Evolutionary conservation across 2,329 filamentous ascomycete species (phyloP).

Genomic region (Conoideocrella luteorostrata): DNA sequence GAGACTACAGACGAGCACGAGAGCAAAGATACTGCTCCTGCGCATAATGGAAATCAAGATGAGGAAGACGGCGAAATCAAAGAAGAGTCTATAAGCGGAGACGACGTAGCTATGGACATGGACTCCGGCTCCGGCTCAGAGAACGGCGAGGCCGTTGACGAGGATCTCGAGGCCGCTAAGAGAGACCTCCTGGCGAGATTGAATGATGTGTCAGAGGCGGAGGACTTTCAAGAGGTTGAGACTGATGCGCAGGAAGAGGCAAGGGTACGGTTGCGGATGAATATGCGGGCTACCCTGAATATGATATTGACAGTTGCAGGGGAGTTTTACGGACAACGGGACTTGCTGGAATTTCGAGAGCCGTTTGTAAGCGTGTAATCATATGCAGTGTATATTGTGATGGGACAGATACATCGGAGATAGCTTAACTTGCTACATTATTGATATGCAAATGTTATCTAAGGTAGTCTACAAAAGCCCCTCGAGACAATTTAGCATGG

Average conservation of each 20-base stretch:
- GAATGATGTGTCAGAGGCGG: conserved; percentile 18
- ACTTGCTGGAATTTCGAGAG: conserved; percentile 70
- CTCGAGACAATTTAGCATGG: neutral
- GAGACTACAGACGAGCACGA: conserved; percentile 8
- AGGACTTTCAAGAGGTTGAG: conserved; percentile 21
- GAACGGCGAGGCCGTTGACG: conserved; percentile 24
- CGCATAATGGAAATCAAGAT: too few species aligned
- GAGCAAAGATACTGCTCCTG: too few species aligned
- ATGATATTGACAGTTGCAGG: conserved; percentile 87
- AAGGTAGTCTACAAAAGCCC: too few species aligned
- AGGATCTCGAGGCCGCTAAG: conserved; percentile 42
- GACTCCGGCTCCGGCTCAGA: conserved; percentile 27
- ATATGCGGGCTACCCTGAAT: conserved; percentile 68
- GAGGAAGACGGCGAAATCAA: conserved; percentile 1
- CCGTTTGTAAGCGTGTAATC: conserved; percentile 45
- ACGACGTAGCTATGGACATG: conserved; percentile 39
- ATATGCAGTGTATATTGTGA: too few species aligned
- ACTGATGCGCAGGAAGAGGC: conserved; percentile 19
- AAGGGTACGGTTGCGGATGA: conserved; percentile 34
- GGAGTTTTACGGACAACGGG: conserved; percentile 83
- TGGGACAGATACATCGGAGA: too few species aligned
- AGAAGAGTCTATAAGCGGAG: conserved; percentile 13
- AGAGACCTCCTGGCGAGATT: conserved; percentile 41
- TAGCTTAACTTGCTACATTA: too few species aligned
- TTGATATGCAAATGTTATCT: too few species aligned